Evolutionary conservation across 2,329 filamentous ascomycete species (phyloP), one percentile per base, ranked within the genome.

Genomic region (Domatiomyces globalis): DNA sequence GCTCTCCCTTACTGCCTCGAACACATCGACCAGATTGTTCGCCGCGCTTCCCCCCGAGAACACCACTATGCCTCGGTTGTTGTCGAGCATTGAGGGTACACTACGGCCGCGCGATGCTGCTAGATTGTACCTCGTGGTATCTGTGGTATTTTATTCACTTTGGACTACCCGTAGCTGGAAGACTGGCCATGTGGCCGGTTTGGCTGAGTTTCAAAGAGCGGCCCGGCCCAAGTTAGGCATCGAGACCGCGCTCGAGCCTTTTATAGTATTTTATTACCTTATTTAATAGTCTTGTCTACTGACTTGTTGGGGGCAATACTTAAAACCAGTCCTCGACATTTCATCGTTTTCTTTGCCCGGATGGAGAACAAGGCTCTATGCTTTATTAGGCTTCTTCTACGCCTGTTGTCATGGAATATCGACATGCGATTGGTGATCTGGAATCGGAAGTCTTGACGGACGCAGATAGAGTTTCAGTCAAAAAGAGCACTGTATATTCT

Each of bases 1-100:
- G 60, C 76, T 81, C 56, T 81, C 68, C 10, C 78, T 73, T 33
- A 85, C 73, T 17, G 71, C 70, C 53, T 75, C 83, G 68, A 95
- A 95, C 9, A 95, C 85, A 65, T 95, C 90, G 43, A 95, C 90
- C 4, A 95, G 77, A 62, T 78, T 94, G 65, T 95, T 96, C 5
- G 90, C 88, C n/a, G 89, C 90, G 59, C 87, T 95, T 49, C 89
- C 89, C 42, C 88, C 88, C 0, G 88, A 94, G 67, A 95, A 92
- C 48, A 95, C 83, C 19, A 89, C 86, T 52, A 94, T 82, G 53
- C 82, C 82, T 54, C 67, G 51, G 20, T 78, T 90, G n/a, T 95
- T 90, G 90, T 92, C 95, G 69, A 95, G 90, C 60, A 81, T 95
- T 62, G 95, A 95, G 65, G 88, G 90, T 0, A 12, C 4, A 33